phyloP scores from a whole-genome alignment of 805 yeast species.

The Yarrowia keelungensis region DNA sequence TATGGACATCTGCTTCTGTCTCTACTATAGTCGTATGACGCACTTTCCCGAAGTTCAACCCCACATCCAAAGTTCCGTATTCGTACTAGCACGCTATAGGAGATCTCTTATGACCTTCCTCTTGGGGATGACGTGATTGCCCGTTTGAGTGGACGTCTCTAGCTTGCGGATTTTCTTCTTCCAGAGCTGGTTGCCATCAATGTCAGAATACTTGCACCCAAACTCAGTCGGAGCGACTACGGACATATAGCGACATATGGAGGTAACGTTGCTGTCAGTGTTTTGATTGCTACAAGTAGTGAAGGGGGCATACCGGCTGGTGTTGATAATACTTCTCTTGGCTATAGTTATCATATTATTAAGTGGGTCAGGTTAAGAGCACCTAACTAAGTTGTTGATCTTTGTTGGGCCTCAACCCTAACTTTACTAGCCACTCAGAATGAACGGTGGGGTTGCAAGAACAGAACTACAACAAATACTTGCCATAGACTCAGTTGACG shows the following conservation, averaged over 20 bases:
- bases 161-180: background rate
- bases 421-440: background rate
- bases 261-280: background rate
- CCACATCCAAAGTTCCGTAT: background rate
- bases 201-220: conserved; percentile 7
- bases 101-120: conserved; percentile 4
- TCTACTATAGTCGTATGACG: too few relatives aligned
- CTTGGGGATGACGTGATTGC: conserved; percentile 8
- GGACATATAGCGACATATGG: background rate
- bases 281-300: too few relatives aligned
- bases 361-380: background rate
- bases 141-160: background rate
- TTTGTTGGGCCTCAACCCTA: background rate
- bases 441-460: conserved; percentile 4
- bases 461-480: background rate
- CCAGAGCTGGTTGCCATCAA: conserved; percentile 7
- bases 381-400: background rate
- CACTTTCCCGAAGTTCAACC: too few relatives aligned
- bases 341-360: too few relatives aligned
- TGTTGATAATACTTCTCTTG: too few relatives aligned
- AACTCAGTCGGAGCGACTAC: conserved; percentile 15
- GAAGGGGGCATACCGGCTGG: too few relatives aligned
- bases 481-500: too few relatives aligned
- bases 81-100: background rate
- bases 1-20: too few relatives aligned